Evolutionary conservation across 2,329 filamentous ascomycete species (phyloP).

Genomic region (Sporothrix dimorphospora): DNA sequence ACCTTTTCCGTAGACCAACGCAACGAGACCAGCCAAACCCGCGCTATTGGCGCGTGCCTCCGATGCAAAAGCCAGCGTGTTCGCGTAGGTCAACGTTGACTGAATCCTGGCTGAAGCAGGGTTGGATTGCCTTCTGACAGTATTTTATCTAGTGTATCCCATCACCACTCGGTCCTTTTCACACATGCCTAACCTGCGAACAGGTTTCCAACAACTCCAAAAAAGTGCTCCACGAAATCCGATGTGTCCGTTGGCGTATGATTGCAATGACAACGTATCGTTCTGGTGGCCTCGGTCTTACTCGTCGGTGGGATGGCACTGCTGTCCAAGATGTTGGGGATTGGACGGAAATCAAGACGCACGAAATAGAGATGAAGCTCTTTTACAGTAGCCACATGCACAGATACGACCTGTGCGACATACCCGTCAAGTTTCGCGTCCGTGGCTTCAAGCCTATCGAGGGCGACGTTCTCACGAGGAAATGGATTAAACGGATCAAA

Average conservation of each 20-base stretch:
- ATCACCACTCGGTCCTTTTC: slow-evolving; percentile 30
- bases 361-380: slow-evolving; percentile 44
- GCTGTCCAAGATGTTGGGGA: slow-evolving; percentile 48
- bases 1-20: slow-evolving; percentile 38
- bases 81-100: slow-evolving; percentile 42
- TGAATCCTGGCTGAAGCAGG: no score
- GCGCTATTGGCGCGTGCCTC: slow-evolving; percentile 47
- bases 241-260: slow-evolving; percentile 51
- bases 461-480: slow-evolving; percentile 46
- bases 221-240: slow-evolving; percentile 52
- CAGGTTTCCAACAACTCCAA: slow-evolving; percentile 46
- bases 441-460: slow-evolving; percentile 46
- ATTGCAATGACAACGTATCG: slow-evolving; percentile 48
- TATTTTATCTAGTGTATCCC: slow-evolving; percentile 34
- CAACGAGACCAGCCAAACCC: slow-evolving; percentile 43
- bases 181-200: slow-evolving; percentile 47
- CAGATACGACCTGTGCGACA: slow-evolving; percentile 43
- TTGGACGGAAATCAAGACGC: slow-evolving; percentile 37
- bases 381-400: slow-evolving; percentile 34
- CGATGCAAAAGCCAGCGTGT: slow-evolving; percentile 51
- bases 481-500: slow-evolving; percentile 41
- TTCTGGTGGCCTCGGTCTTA: slow-evolving; percentile 49
- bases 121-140: not conserved
- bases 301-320: slow-evolving; percentile 47
- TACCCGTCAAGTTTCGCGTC: slow-evolving; percentile 46